These are phyloP conservation scores for Phytophthora colocasiae DNA, from an alignment of 352 stramenopile genomes.

Conservation along the genomic window DNA sequence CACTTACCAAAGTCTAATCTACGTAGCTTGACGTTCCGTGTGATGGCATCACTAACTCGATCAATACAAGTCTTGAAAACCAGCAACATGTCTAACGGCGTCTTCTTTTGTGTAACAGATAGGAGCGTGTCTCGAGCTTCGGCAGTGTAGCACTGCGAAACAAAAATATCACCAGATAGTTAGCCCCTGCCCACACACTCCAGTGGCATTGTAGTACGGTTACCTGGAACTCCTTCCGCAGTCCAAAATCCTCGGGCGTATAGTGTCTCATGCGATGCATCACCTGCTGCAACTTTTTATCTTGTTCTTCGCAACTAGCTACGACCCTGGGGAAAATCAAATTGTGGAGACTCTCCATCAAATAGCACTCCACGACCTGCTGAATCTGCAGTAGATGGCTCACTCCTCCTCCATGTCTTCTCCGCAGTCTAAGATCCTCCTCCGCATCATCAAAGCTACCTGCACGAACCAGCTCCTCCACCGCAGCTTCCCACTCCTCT, in stretches of 20 bases:
- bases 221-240: conserved; percentile 78
- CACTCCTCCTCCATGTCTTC: conserved; percentile 25
- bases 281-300: conserved; percentile 50
- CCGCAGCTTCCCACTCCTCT: conserved; percentile 66
- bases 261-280: conserved; percentile 67
- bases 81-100: conserved; percentile 79
- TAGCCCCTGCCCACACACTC: neutral
- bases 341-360: conserved; percentile 76
- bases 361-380: conserved; percentile 83
- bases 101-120: conserved; percentile 51
- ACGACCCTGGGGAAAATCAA: conserved; percentile 60
- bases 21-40: conserved; percentile 59
- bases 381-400: conserved; percentile 72
- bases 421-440: conserved; percentile 28
- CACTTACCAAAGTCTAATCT: conserved; percentile 56
- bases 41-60: conserved; percentile 62
- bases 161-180: neutral
- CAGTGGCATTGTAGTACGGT: neutral
- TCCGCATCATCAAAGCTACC: conserved; percentile 57
- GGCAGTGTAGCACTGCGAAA: conserved; percentile 46
- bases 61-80: conserved; percentile 76
- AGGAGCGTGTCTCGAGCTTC: conserved; percentile 53
- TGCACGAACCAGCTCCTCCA: conserved; percentile 58
- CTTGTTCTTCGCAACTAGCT: conserved; percentile 52
- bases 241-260: conserved; percentile 71